Evolutionary conservation across 164 flowering plant species (phyloP).

Genomic region (Saururus chinensis): DNA sequence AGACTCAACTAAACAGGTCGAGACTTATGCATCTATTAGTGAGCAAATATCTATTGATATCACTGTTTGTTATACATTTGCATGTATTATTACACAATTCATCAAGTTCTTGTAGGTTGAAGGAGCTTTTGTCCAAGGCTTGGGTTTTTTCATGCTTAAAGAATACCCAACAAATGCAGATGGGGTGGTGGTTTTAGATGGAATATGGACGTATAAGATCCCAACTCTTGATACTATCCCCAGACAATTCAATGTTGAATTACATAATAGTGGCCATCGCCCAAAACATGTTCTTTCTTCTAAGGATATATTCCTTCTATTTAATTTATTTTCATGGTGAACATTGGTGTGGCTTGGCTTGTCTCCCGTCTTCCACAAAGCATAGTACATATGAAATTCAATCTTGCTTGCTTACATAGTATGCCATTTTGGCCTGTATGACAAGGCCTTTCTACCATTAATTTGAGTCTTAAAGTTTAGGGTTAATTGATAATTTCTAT

Average conservation of each 20-base stretch:
- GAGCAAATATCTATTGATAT: too few species aligned
- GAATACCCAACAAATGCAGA: constrained; percentile 52
- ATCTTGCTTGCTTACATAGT: too few species aligned
- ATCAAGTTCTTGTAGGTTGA: constrained; percentile 43
- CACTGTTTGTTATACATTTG: neutral
- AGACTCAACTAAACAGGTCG: neutral
- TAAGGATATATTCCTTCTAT: constrained; percentile 38
- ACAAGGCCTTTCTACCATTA: too few species aligned
- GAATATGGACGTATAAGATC: constrained; percentile 90
- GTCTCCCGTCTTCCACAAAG: neutral
- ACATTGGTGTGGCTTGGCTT: neutral
- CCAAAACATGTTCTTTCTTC: constrained; percentile 73
- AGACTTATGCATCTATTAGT: too few species aligned
- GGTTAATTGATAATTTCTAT: too few species aligned
- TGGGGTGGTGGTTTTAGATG: constrained; percentile 45
- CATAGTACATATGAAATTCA: neutral
- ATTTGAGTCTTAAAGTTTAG: too few species aligned
- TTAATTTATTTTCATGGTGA: neutral
- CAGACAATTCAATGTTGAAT: constrained; percentile 62
- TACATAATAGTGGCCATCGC: constrained; percentile 69
- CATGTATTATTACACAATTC: neutral
- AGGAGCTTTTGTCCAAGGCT: constrained; percentile 92
- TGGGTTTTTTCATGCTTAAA: constrained; percentile 84
- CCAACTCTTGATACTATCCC: constrained; percentile 87
- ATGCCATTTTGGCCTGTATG: too few species aligned